Evolutionary conservation across 768 basidiomycete species (phyloP), one percentile per base, ranked within the genome.

Genomic region (Hydnum rufescens): DNA sequence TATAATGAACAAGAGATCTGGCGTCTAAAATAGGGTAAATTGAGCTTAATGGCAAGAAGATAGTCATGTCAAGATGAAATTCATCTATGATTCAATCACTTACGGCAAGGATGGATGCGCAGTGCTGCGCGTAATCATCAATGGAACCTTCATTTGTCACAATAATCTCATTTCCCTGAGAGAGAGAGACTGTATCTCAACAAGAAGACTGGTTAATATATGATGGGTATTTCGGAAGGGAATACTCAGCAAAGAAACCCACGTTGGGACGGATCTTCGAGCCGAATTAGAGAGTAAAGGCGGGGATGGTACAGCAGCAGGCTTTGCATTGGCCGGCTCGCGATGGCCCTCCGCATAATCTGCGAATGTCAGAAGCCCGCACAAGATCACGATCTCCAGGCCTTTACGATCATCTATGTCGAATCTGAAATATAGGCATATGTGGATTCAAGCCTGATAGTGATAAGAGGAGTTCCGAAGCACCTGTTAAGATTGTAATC

Each of bases 401-500:
- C 86, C 61, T 62, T 89, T 89, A 30, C 82, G 73, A 59, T 89
- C 86, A 16, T 81, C 70, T 49, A 89, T 78, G 57, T 88, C 86
- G 58, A 89, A 89, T 36, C 83, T 86, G 51, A 48, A 16, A 22
- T 4, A 4, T n/a, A 22, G 31, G 30, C 26, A 53, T 51, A 29
- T 28, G 32, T 26, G 25, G 39, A 23, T 19, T 23, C 49, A 19
- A 46, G 39, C n/a, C n/a, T n/a, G n/a, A n/a, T n/a, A 18, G 36
- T 48, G 42, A 42, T 26, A 29, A 18, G 32, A 52, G 31, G 28
- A n/a, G 25, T 23, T 8, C 13, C 6, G 30, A 29, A 6, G 16
- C 1, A 79, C 84, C 85, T 67, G 59, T 86, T 76, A 32, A 89
- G 68, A 59, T 89, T 89, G 57, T 88, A 89, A 63, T 89, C 85